phyloP scores from a whole-genome alignment of 768 basidiomycete species.

The Lyophyllum decastes region DNA sequence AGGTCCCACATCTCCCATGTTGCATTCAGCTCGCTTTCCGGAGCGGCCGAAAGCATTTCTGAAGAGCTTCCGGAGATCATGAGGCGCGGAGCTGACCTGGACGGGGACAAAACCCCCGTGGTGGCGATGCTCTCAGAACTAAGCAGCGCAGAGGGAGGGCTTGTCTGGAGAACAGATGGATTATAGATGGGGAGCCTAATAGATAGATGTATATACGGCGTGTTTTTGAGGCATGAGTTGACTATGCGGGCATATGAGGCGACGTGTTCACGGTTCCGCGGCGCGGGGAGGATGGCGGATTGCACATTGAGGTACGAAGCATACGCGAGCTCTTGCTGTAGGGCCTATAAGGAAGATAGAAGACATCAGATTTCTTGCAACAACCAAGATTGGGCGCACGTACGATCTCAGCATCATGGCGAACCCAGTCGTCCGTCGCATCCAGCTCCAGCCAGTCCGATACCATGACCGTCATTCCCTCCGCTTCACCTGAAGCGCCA shows the following conservation, averaged over 20 bases:
- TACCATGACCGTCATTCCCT: slow-evolving; percentile 70
- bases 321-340: slow-evolving; percentile 90
- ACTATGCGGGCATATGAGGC: slow-evolving; percentile 94
- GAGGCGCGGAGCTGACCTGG: slow-evolving; percentile 32
- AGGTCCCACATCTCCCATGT: slow-evolving; percentile 99
- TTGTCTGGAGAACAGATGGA: slow-evolving; percentile 57
- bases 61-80: slow-evolving; percentile 34
- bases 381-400: slow-evolving; percentile 25
- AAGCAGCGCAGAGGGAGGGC: slow-evolving; percentile 22
- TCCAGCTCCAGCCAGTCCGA: slow-evolving; percentile 98
- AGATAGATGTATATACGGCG: slow-evolving; percentile 76
- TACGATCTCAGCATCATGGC: slow-evolving; percentile 95
- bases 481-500: slow-evolving; percentile 62
- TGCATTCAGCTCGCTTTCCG: slow-evolving; percentile 62
- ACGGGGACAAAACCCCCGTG: slow-evolving; percentile 9
- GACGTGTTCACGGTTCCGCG: slow-evolving; percentile 78
- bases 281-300: slow-evolving; percentile 86
- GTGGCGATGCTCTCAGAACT: slow-evolving; percentile 13
- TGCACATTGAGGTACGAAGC: slow-evolving; percentile 90
- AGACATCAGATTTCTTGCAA: slow-evolving; percentile 2
- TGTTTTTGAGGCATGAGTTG: slow-evolving; percentile 70
- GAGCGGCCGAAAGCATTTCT: slow-evolving; percentile 33
- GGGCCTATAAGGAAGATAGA: slow-evolving; percentile 61
- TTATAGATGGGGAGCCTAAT: slow-evolving; percentile 84
- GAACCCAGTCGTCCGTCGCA: slow-evolving; percentile 88